phyloP scores from a whole-genome alignment of 352 stramenopile species.

The Phytophthora multivora region DNA sequence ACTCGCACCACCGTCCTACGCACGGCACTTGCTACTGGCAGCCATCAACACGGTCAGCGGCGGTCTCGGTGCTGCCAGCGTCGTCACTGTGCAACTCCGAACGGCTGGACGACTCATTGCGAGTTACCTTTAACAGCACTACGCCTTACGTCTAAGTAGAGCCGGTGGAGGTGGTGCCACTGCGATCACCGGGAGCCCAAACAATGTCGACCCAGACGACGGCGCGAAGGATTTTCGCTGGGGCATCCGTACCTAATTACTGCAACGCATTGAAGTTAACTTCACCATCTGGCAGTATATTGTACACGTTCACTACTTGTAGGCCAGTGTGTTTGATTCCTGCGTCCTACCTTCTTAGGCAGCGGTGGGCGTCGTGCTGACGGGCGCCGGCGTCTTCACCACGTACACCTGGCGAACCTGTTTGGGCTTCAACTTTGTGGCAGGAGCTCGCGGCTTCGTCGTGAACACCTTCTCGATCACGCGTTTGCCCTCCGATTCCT shows the following conservation, averaged over 20 bases:
- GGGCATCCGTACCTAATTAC: not conserved
- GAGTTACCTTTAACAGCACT: not conserved
- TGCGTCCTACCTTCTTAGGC: constrained; percentile 17
- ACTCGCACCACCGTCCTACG: not conserved
- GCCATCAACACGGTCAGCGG: constrained; percentile 3
- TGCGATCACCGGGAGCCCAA: constrained; percentile 5
- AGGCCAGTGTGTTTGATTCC: not conserved
- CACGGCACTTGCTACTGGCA: not conserved
- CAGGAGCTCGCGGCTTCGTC: not conserved
- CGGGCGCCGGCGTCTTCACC: constrained; percentile 33
- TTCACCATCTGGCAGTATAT: constrained; percentile 20
- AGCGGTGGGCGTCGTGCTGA: constrained; percentile 20
- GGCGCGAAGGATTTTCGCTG: constrained; percentile 20
- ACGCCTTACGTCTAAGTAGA: constrained; percentile 4
- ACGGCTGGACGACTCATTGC: not conserved
- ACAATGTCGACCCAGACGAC: constrained; percentile 9
- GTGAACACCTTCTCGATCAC: not conserved
- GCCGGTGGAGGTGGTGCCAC: constrained; percentile 6
- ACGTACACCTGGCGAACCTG: constrained; percentile 42
- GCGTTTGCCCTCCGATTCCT: constrained; percentile 5
- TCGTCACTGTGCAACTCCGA: constrained; percentile 1
- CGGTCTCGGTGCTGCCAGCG: constrained; percentile 2
- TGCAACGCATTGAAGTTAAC: constrained; percentile 21
- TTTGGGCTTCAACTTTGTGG: constrained; percentile 16
- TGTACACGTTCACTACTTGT: constrained; percentile 15